phyloP scores from a whole-genome alignment of 2,329 filamentous ascomycete genomes.

The Pseudocercospora eumusae region DNA sequence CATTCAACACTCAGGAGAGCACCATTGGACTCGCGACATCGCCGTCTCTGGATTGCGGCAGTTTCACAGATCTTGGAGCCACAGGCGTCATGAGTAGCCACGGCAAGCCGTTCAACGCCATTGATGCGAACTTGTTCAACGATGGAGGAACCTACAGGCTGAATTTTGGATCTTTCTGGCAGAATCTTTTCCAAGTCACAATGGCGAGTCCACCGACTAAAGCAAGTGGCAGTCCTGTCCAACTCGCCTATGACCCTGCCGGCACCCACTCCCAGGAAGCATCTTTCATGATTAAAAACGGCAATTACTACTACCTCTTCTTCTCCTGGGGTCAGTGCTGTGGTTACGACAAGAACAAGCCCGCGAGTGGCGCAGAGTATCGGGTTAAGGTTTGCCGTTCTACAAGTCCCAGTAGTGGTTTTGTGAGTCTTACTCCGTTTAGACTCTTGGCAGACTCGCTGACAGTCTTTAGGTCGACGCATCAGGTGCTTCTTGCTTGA shows the following conservation, averaged over 20 bases:
- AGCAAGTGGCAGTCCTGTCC: constrained; percentile 41
- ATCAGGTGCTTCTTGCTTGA: constrained; percentile 54
- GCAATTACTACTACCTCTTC: constrained; percentile 65
- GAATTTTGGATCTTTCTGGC: constrained; percentile 70
- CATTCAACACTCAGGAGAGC: constrained; percentile 62
- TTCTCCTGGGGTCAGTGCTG: constrained; percentile 65
- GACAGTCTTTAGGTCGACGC: constrained; percentile 49
- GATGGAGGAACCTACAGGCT: constrained; percentile 51
- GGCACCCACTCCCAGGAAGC: constrained; percentile 51
- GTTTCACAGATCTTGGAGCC: constrained; percentile 63
- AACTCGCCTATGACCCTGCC: constrained; percentile 57
- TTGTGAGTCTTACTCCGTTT: constrained; percentile 41
- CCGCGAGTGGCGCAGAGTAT: constrained; percentile 63
- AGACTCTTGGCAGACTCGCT: not conserved
- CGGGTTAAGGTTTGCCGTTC: constrained; percentile 67
- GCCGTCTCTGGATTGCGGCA: constrained; percentile 53
- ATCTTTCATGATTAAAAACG: constrained; percentile 57
- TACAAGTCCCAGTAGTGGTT: constrained; percentile 54
- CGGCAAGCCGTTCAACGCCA: constrained; percentile 50
- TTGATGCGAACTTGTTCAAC: constrained; percentile 54
- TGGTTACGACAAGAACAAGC: constrained; percentile 54
- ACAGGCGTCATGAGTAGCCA: constrained; percentile 52
- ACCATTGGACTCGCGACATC: constrained; percentile 62
- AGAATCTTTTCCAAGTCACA: constrained; percentile 61
- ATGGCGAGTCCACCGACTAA: constrained; percentile 45